Conservation (phyloP, 148 eudicot species). For the Nepenthes gracilis region DNA sequence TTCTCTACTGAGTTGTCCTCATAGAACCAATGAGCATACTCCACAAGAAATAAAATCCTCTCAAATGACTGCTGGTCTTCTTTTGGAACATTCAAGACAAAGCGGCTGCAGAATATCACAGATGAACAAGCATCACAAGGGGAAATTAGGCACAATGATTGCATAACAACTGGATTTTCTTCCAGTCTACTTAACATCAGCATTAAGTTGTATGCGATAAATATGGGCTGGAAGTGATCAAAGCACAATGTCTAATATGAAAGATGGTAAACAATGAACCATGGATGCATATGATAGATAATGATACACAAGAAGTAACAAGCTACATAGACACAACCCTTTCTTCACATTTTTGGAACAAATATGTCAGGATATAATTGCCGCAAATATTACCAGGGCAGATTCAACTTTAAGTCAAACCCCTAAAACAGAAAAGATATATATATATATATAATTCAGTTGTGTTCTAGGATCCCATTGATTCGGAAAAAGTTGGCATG, state of each 20-base stretch:
- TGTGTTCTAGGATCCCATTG: too few species aligned
- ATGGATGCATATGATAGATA: too few species aligned
- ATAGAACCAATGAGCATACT: constrained; percentile 98
- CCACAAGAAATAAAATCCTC: constrained; percentile 92
- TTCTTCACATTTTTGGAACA: too few species aligned
- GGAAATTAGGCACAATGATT: background rate
- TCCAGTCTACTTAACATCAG: background rate
- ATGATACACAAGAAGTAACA: too few species aligned
- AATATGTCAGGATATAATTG: too few species aligned
- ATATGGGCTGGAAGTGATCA: background rate
- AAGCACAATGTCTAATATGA: background rate
- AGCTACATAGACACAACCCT: too few species aligned
- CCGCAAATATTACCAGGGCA: too few species aligned
- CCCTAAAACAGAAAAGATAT: too few species aligned
- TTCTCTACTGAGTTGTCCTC: constrained; percentile 96
- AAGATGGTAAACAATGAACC: background rate
- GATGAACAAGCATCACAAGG: background rate
- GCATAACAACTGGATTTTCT: background rate
- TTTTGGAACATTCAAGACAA: constrained; percentile 93
- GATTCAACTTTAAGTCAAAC: too few species aligned
- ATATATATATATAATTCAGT: too few species aligned
- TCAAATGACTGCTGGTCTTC: constrained; percentile 97
- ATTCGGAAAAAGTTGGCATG: too few species aligned
- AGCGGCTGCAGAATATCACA: constrained; percentile 53
- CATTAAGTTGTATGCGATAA: background rate